phyloP scores from a whole-genome alignment of 75 land plant genomes.

The Ceratopteris richardii region DNA sequence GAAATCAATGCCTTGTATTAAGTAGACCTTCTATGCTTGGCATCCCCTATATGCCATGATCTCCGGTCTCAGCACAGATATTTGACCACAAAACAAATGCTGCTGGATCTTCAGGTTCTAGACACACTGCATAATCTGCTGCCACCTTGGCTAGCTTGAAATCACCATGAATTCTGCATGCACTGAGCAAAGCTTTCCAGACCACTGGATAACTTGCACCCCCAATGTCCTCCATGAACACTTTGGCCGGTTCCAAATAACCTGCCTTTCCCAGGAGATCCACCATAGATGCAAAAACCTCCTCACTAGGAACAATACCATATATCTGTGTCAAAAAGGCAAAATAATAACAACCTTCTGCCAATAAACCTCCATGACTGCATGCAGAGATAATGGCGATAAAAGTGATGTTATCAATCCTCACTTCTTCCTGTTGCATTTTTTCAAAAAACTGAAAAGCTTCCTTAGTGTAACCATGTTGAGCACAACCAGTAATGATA shows the following conservation, averaged over 20 bases:
- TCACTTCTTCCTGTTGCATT: constrained; percentile 16
- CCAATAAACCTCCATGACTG: constrained; percentile 40
- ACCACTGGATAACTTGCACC: constrained; percentile 23
- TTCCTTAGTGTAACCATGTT: constrained; percentile 33
- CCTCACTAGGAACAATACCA: constrained; percentile 29
- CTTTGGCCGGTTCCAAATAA: constrained; percentile 24
- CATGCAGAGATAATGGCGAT: constrained; percentile 47
- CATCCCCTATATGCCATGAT: no score
- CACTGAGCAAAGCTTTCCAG: constrained; percentile 38
- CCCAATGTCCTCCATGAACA: constrained; percentile 29
- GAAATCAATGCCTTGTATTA: no score
- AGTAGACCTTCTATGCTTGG: no score
- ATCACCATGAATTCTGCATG: constrained; percentile 20
- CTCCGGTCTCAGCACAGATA: constrained; percentile 13
- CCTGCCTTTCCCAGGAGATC: constrained; percentile 44
- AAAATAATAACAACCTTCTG: constrained; percentile 28
- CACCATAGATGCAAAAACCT: constrained; percentile 38
- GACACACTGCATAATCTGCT: constrained; percentile 10
- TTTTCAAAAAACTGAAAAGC: constrained; percentile 28
- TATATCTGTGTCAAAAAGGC: constrained; percentile 21
- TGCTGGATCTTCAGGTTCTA: constrained; percentile 27
- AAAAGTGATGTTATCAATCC: constrained; percentile 36
- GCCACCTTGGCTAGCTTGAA: constrained; percentile 31
- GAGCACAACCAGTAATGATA: constrained; percentile 47
- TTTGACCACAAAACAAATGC: constrained; percentile 27